Conservation (phyloP, 768 basidiomycete genomes). For the Collybiopsis luxurians region DNA sequence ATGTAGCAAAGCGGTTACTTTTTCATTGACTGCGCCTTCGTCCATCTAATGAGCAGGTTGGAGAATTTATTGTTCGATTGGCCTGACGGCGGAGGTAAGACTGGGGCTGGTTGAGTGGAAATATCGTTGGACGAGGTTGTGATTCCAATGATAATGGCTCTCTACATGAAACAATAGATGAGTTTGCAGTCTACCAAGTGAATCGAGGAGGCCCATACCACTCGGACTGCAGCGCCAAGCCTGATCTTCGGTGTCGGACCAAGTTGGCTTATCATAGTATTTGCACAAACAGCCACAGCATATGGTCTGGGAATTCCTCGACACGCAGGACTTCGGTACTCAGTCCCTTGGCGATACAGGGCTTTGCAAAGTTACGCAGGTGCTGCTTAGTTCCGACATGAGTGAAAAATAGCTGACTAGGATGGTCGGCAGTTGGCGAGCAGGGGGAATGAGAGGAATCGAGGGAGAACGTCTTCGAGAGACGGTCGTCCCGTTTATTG, state of each 20-base stretch:
- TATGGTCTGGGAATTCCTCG: constrained; percentile 29
- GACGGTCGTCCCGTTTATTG: constrained; percentile 36
- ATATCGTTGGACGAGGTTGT: constrained; percentile 54
- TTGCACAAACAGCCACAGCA: constrained; percentile 36
- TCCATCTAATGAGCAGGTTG: background rate
- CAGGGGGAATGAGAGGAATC: constrained; percentile 39
- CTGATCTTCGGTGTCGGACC: constrained; percentile 39
- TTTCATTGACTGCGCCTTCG: constrained; percentile 10
- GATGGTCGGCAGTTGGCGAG: constrained; percentile 21
- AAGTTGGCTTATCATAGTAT: constrained; percentile 42
- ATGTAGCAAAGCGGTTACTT: constrained; percentile 31
- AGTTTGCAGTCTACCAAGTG: constrained; percentile 27
- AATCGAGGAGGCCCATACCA: constrained; percentile 36
- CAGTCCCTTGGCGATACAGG: constrained; percentile 24
- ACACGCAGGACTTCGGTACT: constrained; percentile 38
- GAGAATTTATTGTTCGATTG: constrained; percentile 32
- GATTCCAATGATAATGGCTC: constrained; percentile 44
- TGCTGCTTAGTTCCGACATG: constrained; percentile 35
- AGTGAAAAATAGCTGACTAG: constrained; percentile 38
- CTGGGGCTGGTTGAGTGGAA: constrained; percentile 38
- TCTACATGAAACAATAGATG: constrained; percentile 21
- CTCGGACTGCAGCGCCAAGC: constrained; percentile 38
- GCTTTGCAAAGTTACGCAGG: constrained; percentile 32
- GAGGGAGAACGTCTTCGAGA: constrained; percentile 48
- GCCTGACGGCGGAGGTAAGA: constrained; percentile 43